Conservation (phyloP, 139 green algal genomes). For the Pseudopediastrum boryanum region DNA sequence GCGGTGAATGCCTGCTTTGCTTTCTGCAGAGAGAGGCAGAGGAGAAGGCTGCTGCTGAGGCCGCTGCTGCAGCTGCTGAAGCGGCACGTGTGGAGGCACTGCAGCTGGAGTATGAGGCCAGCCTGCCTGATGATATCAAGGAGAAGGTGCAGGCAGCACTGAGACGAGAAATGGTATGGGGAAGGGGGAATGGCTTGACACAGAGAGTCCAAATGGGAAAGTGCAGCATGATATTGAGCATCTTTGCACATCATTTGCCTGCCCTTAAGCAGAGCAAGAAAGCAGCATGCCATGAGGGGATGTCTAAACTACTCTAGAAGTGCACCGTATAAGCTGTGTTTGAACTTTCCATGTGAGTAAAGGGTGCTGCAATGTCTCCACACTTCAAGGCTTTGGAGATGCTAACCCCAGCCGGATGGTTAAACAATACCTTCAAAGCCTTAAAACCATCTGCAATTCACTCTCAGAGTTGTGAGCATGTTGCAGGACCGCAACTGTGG, state of each 20-base stretch:
- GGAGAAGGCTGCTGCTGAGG: constrained; percentile 24
- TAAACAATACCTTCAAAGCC: no score
- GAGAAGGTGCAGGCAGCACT: constrained; percentile 49
- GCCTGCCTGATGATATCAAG: constrained; percentile 68
- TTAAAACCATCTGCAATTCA: no score
- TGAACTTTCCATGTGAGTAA: neutral
- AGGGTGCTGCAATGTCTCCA: no score
- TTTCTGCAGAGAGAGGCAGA: constrained; percentile 30
- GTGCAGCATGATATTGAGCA: neutral
- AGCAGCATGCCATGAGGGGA: neutral
- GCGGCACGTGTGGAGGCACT: constrained; percentile 41
- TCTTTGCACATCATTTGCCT: neutral
- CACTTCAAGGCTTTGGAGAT: no score
- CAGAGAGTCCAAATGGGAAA: neutral
- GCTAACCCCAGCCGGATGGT: no score
- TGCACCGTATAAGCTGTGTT: neutral
- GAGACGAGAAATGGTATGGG: constrained; percentile 49
- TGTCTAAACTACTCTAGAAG: neutral
- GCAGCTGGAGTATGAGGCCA: constrained; percentile 58
- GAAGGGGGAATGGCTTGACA: neutral
- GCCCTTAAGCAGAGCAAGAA: neutral
- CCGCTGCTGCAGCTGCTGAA: constrained; percentile 42
- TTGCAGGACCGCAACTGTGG: neutral
- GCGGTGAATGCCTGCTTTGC: no score
- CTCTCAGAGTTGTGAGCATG: no score